Evolutionary conservation across 2,329 filamentous ascomycete species (phyloP).

Genomic region (Sclerotinia sclerotiorum): DNA sequence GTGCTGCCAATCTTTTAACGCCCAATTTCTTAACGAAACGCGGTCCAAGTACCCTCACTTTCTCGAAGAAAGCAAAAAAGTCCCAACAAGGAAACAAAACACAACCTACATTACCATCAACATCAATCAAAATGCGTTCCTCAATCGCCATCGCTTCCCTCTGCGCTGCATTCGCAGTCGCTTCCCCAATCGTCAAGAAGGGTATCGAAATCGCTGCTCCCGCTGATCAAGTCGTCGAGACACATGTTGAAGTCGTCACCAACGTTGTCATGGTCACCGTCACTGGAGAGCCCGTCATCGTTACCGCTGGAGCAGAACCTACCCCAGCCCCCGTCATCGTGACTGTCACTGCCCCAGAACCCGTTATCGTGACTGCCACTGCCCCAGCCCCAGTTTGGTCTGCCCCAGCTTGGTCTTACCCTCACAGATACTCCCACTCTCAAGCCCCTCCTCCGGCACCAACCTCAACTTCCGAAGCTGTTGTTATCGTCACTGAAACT

Average conservation of each 20-base stretch:
- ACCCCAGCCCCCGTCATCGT: not conserved
- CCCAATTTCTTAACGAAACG: conserved; percentile 22
- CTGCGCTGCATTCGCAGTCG: conserved; percentile 41
- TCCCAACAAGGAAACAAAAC: conserved; percentile 15
- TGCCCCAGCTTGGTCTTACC: conserved; percentile 19
- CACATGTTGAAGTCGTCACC: conserved; percentile 38
- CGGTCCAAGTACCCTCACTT: conserved; percentile 28
- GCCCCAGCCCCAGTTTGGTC: conserved; percentile 18
- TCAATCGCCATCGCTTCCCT: conserved; percentile 42
- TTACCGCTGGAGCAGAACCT: conserved; percentile 11
- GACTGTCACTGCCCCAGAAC: conserved; percentile 16
- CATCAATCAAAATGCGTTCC: conserved; percentile 44
- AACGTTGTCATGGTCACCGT: conserved; percentile 43
- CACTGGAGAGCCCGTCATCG: conserved; percentile 35
- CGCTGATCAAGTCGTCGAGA: not conserved
- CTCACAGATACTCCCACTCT: conserved; percentile 17
- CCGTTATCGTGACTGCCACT: conserved; percentile 17
- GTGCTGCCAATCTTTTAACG: conserved; percentile 35
- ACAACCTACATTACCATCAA: not conserved
- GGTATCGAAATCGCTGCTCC: conserved; percentile 21
- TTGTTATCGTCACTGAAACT: conserved; percentile 12
- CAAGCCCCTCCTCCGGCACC: conserved; percentile 6
- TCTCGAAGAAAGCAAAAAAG: conserved; percentile 34
- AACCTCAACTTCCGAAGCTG: conserved; percentile 16
- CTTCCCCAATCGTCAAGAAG: conserved; percentile 39